These are phyloP conservation scores for Arbutus unedo DNA, from an alignment of 148 eudicot species.

Conservation along the genomic window DNA sequence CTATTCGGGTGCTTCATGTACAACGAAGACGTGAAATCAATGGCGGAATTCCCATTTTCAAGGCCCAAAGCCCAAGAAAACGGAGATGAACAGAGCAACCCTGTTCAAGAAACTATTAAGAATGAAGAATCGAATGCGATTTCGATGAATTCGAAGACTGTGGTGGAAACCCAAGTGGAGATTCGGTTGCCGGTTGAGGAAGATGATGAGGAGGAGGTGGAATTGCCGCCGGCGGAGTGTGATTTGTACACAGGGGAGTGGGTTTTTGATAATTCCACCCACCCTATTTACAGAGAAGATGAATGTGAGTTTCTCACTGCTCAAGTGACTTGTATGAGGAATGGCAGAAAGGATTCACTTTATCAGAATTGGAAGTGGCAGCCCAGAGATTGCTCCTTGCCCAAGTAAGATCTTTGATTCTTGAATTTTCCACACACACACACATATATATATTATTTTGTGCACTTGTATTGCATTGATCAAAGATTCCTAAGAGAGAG, in stretches of 20 bases:
- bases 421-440: neutral
- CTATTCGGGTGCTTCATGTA: slow-evolving; percentile 83
- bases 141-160: slow-evolving; percentile 30
- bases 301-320: slow-evolving; percentile 78
- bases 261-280: slow-evolving; percentile 74
- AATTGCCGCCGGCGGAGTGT: slow-evolving; percentile 65
- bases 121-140: neutral
- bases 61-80: slow-evolving; percentile 43
- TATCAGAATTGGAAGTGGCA: slow-evolving; percentile 96
- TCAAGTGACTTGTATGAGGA: slow-evolving; percentile 85
- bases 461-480: neutral
- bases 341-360: slow-evolving; percentile 70
- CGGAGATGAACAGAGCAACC: slow-evolving; percentile 24
- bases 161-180: slow-evolving; percentile 20
- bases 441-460: neutral
- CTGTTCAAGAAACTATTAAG: slow-evolving; percentile 26
- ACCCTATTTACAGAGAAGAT: slow-evolving; percentile 70
- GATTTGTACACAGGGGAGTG: slow-evolving; percentile 79
- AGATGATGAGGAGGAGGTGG: slow-evolving; percentile 51
- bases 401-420: slow-evolving; percentile 49
- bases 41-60: slow-evolving; percentile 80
- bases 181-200: slow-evolving; percentile 31
- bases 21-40: slow-evolving; percentile 83
- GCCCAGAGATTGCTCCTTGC: slow-evolving; percentile 80
- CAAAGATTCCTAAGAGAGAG: neutral